phyloP scores from a whole-genome alignment of 176 grass and related monocot species.

The Avena atlantica region DNA sequence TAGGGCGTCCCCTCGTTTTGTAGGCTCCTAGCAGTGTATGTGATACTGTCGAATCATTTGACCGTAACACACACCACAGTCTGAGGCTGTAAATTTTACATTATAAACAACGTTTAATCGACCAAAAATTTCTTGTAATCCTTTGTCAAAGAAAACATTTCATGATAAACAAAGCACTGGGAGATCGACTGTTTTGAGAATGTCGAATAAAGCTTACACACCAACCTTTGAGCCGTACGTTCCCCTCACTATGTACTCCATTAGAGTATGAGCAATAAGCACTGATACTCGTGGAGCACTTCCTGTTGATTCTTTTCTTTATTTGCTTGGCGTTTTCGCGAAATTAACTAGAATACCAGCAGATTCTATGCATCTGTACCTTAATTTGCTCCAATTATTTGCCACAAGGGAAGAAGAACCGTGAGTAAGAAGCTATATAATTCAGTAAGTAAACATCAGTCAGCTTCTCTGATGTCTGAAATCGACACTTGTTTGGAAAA shows the following conservation, averaged over 20 bases:
- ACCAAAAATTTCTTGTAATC: not conserved
- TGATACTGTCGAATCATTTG: not conserved
- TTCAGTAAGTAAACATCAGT: not conserved
- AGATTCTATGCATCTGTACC: not conserved
- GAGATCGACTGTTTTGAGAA: too few species aligned
- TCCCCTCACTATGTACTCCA: not conserved
- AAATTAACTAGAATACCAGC: not conserved
- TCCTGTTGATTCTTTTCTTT: not conserved
- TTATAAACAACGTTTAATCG: not conserved
- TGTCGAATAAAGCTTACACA: slow-evolving; percentile 4
- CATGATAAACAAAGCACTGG: not conserved
- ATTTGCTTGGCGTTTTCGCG: not conserved
- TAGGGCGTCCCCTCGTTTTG: not conserved
- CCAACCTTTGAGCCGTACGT: slow-evolving; percentile 7
- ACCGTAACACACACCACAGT: not conserved
- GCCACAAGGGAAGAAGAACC: not conserved
- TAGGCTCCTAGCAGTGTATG: not conserved
- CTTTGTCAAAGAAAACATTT: not conserved
- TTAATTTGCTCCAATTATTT: not conserved
- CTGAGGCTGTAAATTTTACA: not conserved
- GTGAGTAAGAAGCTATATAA: not conserved
- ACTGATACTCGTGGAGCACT: not conserved
- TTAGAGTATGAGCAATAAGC: not conserved
- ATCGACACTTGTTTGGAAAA: not conserved
- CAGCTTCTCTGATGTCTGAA: slow-evolving; percentile 4